Percentiles rank a stretch among this genome's conserved stretches.
These are phyloP conservation scores for Spongospora subterranea DNA, from an alignment of 208 protist genomes.

Conservation along the genomic window DNA sequence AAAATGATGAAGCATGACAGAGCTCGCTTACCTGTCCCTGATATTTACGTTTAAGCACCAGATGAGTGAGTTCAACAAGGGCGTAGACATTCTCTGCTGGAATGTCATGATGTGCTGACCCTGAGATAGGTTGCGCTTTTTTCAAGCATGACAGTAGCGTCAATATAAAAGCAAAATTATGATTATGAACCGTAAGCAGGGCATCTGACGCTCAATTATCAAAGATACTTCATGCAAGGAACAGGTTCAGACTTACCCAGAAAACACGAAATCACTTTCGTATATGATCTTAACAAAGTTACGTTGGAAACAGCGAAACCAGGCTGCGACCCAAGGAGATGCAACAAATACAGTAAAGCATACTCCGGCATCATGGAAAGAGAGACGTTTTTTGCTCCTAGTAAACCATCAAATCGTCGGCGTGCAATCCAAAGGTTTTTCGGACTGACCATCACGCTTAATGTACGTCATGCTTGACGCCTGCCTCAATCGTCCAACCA, in stretches of 20 bases:
- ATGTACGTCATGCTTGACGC: slow-evolving; percentile 6
- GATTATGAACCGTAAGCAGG: neutral
- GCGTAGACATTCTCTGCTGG: neutral
- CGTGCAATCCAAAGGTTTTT: no score
- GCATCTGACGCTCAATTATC: neutral
- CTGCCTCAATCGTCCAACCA: slow-evolving; percentile 1
- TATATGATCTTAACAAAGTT: neutral
- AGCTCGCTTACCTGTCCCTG: slow-evolving; percentile 6
- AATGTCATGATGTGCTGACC: neutral
- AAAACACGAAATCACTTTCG: neutral
- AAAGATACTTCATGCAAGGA: neutral
- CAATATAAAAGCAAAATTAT: slow-evolving; percentile 45
- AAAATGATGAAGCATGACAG: neutral
- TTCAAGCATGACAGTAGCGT: neutral
- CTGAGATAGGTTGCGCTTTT: neutral
- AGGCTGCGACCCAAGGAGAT: neutral
- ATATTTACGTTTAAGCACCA: neutral
- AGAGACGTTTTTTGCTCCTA: neutral
- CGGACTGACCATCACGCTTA: no score
- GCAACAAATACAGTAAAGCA: slow-evolving; percentile 29
- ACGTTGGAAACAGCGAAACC: neutral
- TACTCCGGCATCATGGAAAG: slow-evolving; percentile 7
- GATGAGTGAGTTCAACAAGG: neutral
- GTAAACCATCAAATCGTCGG: no score
- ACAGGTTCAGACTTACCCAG: neutral